Evolutionary conservation across 257 asterid genomes (phyloP), one percentile per base, ranked within the genome.

Genomic region (Ilex aquifolium): DNA sequence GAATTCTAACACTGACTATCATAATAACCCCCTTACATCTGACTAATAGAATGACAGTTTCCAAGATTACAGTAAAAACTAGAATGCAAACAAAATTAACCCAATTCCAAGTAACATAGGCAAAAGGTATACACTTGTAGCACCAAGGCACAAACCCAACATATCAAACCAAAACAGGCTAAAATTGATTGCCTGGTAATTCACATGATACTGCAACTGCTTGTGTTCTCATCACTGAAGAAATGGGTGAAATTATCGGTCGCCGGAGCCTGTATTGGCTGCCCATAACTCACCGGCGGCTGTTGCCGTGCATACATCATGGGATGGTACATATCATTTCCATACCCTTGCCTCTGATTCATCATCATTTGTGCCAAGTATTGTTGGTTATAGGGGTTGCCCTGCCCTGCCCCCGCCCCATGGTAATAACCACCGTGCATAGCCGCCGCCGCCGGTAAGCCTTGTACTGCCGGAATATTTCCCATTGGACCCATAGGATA

Each of bases 141-240:
- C 13, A 46, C 15, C 14, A 46, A 46, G 14, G 52, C 52, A 46
- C 10, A 46, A 46, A 3, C 42, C 42, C 42, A 8, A 36, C 42
- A 36, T 36, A 36, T 11, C 13, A 49, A 57, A 65, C 44, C 15
- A 65, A 59, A 61, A 66, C 50, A 59, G 36, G 50, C 51, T 56
- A 36, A 48, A 21, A 5, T 54, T 60, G n/a, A 5, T 54, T 60
- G n/a, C 13, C 64, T 46, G 57, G 63, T 42, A 70, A 36, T 75
- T 80, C 74, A 85, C 95, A 88, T 88, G 4, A 88, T 62, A 64
- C 84, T 81, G 74, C 95, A 88, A 56, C 94, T 81, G 57, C 57
- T 69, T n/a, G 95, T 76, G n/a, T 88, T 88, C 73, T 88, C 95
- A 67, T 88, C 95, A 64, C 84, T 88, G 67, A 88, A 85, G 59